phyloP scores from a whole-genome alignment of 495 filamentous ascomycete species.

The Daldinia decipiens region DNA sequence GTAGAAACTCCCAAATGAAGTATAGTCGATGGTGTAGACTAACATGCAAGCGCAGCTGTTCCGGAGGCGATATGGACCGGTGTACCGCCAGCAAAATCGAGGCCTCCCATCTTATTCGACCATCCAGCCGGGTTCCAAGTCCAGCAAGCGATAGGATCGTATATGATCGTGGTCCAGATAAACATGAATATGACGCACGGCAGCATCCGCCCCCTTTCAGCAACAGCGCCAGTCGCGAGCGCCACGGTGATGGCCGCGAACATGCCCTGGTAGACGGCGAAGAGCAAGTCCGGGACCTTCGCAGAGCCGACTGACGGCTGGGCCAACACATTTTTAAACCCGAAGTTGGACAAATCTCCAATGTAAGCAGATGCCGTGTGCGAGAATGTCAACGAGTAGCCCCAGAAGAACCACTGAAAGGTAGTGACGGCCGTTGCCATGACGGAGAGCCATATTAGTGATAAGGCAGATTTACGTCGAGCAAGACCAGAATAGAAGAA shows the following conservation, averaged over 20 bases:
- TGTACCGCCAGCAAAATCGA: constrained; percentile 96
- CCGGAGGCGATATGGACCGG: constrained; percentile 96
- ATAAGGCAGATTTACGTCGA: constrained; percentile 94
- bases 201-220: constrained; percentile 93
- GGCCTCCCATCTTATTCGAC: constrained; percentile 82
- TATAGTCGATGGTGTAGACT: constrained; percentile 19
- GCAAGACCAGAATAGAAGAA: constrained; percentile 99
- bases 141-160: constrained; percentile 97
- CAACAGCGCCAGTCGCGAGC: constrained; percentile 89
- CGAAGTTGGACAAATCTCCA: constrained; percentile 87
- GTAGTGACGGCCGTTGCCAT: constrained; percentile 91
- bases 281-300: constrained; percentile 87
- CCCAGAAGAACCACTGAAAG: constrained; percentile 99
- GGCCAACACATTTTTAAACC: constrained; percentile 81
- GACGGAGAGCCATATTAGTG: constrained; percentile 95
- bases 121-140: constrained; percentile 94
- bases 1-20: constrained; percentile 66
- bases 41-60: constrained; percentile 80
- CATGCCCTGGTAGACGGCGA: constrained; percentile 97
- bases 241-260: constrained; percentile 96
- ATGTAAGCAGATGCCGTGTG: constrained; percentile 85
- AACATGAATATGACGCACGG: constrained; percentile 97
- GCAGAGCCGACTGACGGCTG: constrained; percentile 83
- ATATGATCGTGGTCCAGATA: constrained; percentile 93
- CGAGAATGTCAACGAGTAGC: constrained; percentile 93